phyloP scores from a whole-genome alignment of 805 yeast genomes.

The Candida railenensis region DNA sequence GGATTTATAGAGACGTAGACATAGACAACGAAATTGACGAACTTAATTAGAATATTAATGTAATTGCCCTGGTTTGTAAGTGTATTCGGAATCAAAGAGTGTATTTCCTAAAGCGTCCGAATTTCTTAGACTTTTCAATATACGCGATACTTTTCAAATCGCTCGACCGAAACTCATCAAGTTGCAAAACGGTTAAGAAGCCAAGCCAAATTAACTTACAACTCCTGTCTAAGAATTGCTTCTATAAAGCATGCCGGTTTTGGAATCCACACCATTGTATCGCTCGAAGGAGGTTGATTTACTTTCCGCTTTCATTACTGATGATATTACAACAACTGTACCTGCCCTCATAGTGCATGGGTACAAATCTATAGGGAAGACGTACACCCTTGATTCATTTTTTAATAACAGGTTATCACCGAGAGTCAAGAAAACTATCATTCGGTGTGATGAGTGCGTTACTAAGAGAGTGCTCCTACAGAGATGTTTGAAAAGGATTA shows the following conservation, averaged over 20 bases:
- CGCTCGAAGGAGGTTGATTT: slow-evolving; percentile 28
- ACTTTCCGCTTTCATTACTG: slow-evolving; percentile 32
- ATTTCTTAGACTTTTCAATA: not conserved
- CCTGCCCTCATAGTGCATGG: slow-evolving; percentile 48
- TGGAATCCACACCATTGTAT: not conserved
- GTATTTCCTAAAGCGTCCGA: no score
- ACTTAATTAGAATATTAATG: no score
- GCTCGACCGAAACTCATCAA: not conserved
- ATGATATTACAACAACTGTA: slow-evolving; percentile 23
- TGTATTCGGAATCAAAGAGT: no score
- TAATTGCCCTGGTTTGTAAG: no score
- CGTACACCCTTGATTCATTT: slow-evolving; percentile 33
- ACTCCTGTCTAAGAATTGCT: no score
- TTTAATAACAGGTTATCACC: slow-evolving; percentile 20
- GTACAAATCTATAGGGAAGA: slow-evolving; percentile 48
- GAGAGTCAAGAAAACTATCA: slow-evolving; percentile 21
- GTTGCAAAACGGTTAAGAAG: not conserved
- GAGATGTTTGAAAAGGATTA: slow-evolving; percentile 37
- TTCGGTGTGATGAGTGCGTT: slow-evolving; percentile 47
- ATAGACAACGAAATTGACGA: not conserved
- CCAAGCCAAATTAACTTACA: no score
- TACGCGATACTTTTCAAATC: not conserved
- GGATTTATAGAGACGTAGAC: slow-evolving; percentile 28
- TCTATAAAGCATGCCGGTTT: no score
- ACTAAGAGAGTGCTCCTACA: slow-evolving; percentile 41